A percentile compares a stretch with the other conserved stretches of the same genome.
Evolutionary conservation across 2,329 filamentous ascomycete species (phyloP).

Genomic region (Botrytis elliptica): DNA sequence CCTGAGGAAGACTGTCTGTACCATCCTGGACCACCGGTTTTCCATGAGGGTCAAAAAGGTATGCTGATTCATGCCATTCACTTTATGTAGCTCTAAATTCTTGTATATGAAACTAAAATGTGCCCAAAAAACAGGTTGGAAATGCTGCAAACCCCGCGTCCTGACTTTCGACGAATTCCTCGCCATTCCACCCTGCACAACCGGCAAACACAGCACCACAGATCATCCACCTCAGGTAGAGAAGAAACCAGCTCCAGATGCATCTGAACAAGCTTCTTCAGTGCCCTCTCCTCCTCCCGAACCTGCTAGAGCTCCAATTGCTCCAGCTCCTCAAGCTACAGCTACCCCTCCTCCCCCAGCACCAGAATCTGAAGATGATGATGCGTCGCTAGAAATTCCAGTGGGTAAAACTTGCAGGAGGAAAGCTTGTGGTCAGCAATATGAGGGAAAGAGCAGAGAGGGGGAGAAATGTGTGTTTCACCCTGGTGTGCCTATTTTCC

Average conservation of each 20-base stretch:
- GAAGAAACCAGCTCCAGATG: conserved; percentile 49
- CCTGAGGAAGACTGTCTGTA: conserved; percentile 81
- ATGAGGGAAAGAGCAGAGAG: conserved; percentile 60
- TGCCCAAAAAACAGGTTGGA: conserved; percentile 68
- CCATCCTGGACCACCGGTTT: conserved; percentile 89
- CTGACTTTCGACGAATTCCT: conserved; percentile 99
- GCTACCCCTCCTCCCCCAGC: conserved; percentile 56
- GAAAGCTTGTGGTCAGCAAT: conserved; percentile 67
- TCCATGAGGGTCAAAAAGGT: conserved; percentile 99
- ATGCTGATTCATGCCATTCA: conserved; percentile 37
- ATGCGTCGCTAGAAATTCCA: conserved; percentile 70
- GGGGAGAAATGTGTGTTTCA: conserved; percentile 83
- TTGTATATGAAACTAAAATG: not conserved
- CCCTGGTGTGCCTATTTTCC: conserved; percentile 88
- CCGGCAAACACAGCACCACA: conserved; percentile 86
- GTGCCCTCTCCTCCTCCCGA: conserved; percentile 40
- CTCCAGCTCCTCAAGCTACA: conserved; percentile 45
- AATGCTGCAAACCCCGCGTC: conserved; percentile 96
- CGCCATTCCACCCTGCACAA: conserved; percentile 85
- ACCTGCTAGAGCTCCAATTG: conserved; percentile 39
- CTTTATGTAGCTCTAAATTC: not conserved
- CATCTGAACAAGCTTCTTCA: conserved; percentile 29
- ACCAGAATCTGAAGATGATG: conserved; percentile 84
- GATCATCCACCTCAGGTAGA: conserved; percentile 65
- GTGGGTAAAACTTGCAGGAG: conserved; percentile 75